Conservation (phyloP, 768 basidiomycete species). For the Amanita molliuscula region DNA sequence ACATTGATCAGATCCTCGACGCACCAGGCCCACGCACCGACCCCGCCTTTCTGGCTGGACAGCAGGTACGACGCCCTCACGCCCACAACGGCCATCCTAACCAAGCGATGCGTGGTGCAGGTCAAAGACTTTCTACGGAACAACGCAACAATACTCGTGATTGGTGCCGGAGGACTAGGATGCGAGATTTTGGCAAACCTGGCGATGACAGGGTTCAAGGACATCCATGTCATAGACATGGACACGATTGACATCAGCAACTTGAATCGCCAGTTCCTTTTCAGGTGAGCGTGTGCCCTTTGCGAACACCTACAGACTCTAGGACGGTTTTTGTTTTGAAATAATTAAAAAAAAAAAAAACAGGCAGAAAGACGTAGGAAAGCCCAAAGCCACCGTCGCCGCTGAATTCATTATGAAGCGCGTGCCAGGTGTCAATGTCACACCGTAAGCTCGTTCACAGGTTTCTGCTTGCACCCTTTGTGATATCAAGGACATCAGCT, state of each 20-base stretch:
- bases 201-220: slow-evolving; percentile 92
- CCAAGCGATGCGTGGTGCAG: slow-evolving; percentile 25
- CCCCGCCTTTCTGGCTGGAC: slow-evolving; percentile 70
- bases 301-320: slow-evolving; percentile 1
- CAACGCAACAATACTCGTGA: slow-evolving; percentile 88
- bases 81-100: not conserved
- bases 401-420: slow-evolving; percentile 96
- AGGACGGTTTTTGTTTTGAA: not conserved
- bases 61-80: slow-evolving; percentile 41
- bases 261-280: slow-evolving; percentile 95
- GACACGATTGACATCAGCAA: slow-evolving; percentile 99
- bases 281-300: slow-evolving; percentile 49
- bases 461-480: not conserved
- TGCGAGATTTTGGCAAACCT: slow-evolving; percentile 97
- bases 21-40: slow-evolving; percentile 85
- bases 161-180: slow-evolving; percentile 95
- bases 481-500: slow-evolving; percentile 34
- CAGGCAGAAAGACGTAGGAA: slow-evolving; percentile 85
- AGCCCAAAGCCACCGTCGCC: slow-evolving; percentile 88
- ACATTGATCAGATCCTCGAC: slow-evolving; percentile 83
- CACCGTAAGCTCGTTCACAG: slow-evolving; percentile 57
- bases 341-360: not conserved
- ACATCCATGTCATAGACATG: slow-evolving; percentile 99
- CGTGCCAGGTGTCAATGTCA: slow-evolving; percentile 92
- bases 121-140: slow-evolving; percentile 81